Base-by-base conservation (phyloP, 768 basidiomycete genomes). In the Chalciporus chontae region DNA sequence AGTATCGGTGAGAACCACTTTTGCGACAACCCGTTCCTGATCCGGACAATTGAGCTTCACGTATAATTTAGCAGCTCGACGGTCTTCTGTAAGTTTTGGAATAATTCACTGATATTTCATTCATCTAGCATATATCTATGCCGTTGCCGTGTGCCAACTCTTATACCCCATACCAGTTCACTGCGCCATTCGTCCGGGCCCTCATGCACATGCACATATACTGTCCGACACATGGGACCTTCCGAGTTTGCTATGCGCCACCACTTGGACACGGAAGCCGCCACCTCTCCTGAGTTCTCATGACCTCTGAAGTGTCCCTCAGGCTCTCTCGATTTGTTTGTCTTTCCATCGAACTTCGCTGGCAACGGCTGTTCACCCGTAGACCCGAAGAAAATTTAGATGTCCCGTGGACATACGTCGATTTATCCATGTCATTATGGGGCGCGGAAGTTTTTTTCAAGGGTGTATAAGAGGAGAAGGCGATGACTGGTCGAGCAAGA, bases 381-480 rank as follows among this genome's bases (percentile, higher is more conserved):
- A 13, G 32, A 32, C 5, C 32, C 15, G 34, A 36, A 5, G 29
- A 36, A 36, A 32, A 15, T 5, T 15, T n/a, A 15, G 34, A 36
- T 31, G 34, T 15, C 34, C 15, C 34, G 34, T 36, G 34, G 5
- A 36, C 5, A n/a, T 36, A 1, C 34, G 6, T 6, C 5, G 34
- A 36, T n/a, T 15, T n/a, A 5, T 36, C 14, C 15, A n/a, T n/a
- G 15, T n/a, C 34, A 36, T 36, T 14, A n/a, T 36, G 34, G 15
- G 2, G 14, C 34, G 34, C 34, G 34, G 34, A 36, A 3, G 34
- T 36, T 36, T 36, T n/a, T 36, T 8, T n/a, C 34, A 15, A 36
- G 1, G 5, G 34, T 21, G 21, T 49, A 56, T 60, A 63, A 61
- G 45, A 60, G 24, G 42, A 8, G 0, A 9, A 4, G 8, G 1